Evolutionary conservation across 352 stramenopile genomes (phyloP).

Genomic region (Pelagophyceae sp.): DNA sequence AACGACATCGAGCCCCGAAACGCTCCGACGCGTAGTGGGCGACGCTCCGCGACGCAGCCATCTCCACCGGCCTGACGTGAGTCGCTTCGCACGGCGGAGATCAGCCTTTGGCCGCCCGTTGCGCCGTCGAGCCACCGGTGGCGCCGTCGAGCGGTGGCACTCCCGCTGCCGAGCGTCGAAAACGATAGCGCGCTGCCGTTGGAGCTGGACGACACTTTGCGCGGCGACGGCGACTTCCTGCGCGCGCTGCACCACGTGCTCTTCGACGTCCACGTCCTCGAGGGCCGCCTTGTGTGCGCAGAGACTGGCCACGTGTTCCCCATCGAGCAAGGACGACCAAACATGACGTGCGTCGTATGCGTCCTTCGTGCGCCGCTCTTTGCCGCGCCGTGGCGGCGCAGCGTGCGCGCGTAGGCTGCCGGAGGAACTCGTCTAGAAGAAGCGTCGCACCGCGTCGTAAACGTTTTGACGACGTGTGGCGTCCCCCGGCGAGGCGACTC

Average conservation of each 20-base stretch:
- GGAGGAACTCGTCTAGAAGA: no score
- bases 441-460: no score
- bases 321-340: not conserved
- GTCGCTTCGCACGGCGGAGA: not conserved
- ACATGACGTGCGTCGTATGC: conserved; percentile 13
- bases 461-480: no score
- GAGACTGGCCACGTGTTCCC: conserved; percentile 8
- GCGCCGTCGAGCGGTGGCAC: not conserved
- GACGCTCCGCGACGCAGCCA: conserved; percentile 1
- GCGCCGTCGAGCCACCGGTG: no score
- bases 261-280: conserved; percentile 21
- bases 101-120: no score
- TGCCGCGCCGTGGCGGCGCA: no score
- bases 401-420: no score
- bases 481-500: no score
- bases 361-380: no score
- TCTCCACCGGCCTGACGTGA: not conserved
- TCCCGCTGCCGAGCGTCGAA: not conserved
- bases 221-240: conserved; percentile 9
- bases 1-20: not conserved
- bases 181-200: not conserved
- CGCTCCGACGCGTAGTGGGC: not conserved
- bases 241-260: conserved; percentile 17
- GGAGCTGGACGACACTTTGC: not conserved
- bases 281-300: not conserved